These are phyloP conservation scores for Phytophthora podocarpi DNA, from an alignment of 352 stramenopile species.

Conservation along the genomic window DNA sequence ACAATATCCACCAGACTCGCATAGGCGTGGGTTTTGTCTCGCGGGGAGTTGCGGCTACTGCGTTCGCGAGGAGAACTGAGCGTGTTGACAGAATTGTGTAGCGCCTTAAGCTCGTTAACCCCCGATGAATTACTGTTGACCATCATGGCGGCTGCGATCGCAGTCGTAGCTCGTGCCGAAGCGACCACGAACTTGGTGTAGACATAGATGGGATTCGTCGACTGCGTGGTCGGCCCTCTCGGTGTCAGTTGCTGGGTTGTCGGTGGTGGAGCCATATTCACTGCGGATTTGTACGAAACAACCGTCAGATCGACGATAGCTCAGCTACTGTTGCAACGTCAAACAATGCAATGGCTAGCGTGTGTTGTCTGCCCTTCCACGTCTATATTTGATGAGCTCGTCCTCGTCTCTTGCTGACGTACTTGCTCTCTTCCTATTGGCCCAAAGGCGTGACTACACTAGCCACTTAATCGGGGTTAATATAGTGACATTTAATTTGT, in stretches of 20 bases:
- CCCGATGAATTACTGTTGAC: slow-evolving; percentile 32
- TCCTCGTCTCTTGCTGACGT: slow-evolving; percentile 30
- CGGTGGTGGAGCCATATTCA: slow-evolving; percentile 10
- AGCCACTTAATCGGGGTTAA: not conserved
- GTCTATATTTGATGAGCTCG: slow-evolving; percentile 19
- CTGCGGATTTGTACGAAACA: not conserved
- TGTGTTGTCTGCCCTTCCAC: too few species aligned
- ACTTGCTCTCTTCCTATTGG: slow-evolving; percentile 25
- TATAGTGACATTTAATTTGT: slow-evolving; percentile 1
- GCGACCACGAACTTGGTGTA: slow-evolving; percentile 52
- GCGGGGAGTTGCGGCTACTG: slow-evolving; percentile 17
- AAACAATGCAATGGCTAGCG: too few species aligned
- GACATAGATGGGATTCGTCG: slow-evolving; percentile 51
- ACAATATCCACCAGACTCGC: slow-evolving; percentile 27
- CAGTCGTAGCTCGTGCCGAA: slow-evolving; percentile 50
- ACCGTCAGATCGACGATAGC: not conserved
- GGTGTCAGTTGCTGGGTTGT: slow-evolving; percentile 12
- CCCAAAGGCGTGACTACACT: too few species aligned
- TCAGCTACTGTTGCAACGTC: slow-evolving; percentile 3
- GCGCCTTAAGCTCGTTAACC: slow-evolving; percentile 37
- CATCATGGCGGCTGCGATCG: slow-evolving; percentile 53
- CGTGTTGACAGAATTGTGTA: slow-evolving; percentile 34
- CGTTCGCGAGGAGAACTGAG: slow-evolving; percentile 36
- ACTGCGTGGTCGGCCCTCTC: slow-evolving; percentile 24
- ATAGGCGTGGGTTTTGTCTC: slow-evolving; percentile 11